phyloP scores from a whole-genome alignment of 169 alveolate genomes.

The Blepharisma undulans region DNA sequence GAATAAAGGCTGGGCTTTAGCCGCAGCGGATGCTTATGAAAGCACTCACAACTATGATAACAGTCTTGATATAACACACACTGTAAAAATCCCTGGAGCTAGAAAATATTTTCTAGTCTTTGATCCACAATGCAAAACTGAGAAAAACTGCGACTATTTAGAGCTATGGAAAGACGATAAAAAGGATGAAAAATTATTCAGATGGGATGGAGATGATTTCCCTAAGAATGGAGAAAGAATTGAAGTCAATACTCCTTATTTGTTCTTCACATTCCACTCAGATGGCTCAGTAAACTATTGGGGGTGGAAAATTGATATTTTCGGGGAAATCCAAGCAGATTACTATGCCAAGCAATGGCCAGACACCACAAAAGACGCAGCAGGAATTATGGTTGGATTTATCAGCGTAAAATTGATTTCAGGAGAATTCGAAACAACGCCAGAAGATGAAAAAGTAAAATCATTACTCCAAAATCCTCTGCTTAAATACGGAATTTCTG shows the following conservation, averaged over 20 bases:
- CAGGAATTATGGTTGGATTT: not conserved
- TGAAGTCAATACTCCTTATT: not conserved
- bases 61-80: not conserved
- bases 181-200: not conserved
- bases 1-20: not conserved
- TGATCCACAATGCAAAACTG: conserved; percentile 44
- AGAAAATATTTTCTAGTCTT: conserved; percentile 1
- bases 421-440: conserved; percentile 21
- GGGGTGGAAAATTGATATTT: conserved; percentile 43
- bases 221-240: conserved; percentile 1
- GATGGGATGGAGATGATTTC: conserved; percentile 9
- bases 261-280: conserved; percentile 27
- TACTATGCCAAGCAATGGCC: conserved; percentile 14
- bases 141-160: conserved; percentile 34
- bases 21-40: conserved; percentile 12
- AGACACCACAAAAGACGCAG: not conserved
- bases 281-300: conserved; percentile 41
- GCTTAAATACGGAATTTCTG: conserved; percentile 30
- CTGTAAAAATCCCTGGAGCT: not conserved
- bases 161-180: conserved; percentile 8
- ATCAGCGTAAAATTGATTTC: not conserved
- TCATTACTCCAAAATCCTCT: too few relatives aligned
- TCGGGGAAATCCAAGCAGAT: not conserved
- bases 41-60: conserved; percentile 31
- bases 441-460: conserved; percentile 37